phyloP scores from a whole-genome alignment of 2,329 filamentous ascomycete genomes.

The Monosporascus ibericus region DNA sequence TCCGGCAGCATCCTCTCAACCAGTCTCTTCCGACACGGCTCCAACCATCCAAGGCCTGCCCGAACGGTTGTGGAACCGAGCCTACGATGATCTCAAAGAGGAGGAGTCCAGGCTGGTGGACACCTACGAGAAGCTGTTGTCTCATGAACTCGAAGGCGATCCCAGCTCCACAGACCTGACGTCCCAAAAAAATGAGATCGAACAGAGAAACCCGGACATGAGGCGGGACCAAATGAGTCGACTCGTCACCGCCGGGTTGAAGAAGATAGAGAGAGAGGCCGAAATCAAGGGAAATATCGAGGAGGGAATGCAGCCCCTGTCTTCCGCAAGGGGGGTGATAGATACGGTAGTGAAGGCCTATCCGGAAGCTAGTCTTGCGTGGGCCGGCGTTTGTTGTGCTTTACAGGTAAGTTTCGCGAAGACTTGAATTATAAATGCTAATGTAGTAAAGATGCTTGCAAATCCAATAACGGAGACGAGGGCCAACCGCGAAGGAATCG shows the following conservation, averaged over 20 bases:
- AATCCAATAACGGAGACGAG: slow-evolving; percentile 19
- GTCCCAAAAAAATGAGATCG: not conserved
- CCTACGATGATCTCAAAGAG: slow-evolving; percentile 23
- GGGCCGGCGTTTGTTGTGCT: slow-evolving; percentile 28
- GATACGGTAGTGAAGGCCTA: slow-evolving; percentile 16
- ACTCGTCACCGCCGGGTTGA: slow-evolving; percentile 22
- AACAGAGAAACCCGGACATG: not conserved
- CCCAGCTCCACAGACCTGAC: not conserved
- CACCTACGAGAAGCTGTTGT: slow-evolving; percentile 18
- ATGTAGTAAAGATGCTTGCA: slow-evolving; percentile 19
- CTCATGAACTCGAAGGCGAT: slow-evolving; percentile 2
- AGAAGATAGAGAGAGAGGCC: slow-evolving; percentile 19
- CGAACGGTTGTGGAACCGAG: slow-evolving; percentile 15
- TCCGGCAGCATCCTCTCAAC: not conserved
- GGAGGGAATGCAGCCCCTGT: slow-evolving; percentile 16
- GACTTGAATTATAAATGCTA: too few relatives aligned
- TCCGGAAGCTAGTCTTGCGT: slow-evolving; percentile 30
- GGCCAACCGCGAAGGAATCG: slow-evolving; percentile 28
- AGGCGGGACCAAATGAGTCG: slow-evolving; percentile 22
- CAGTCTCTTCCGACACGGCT: not conserved
- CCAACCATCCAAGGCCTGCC: not conserved
- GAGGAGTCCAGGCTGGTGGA: slow-evolving; percentile 15
- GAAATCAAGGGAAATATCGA: slow-evolving; percentile 19
- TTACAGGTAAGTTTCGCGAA: slow-evolving; percentile 22
- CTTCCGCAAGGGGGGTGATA: slow-evolving; percentile 19